These are phyloP conservation scores for Pestalotiopsis sp. DNA, from an alignment of 2,329 filamentous ascomycete genomes.

Conservation along the genomic window DNA sequence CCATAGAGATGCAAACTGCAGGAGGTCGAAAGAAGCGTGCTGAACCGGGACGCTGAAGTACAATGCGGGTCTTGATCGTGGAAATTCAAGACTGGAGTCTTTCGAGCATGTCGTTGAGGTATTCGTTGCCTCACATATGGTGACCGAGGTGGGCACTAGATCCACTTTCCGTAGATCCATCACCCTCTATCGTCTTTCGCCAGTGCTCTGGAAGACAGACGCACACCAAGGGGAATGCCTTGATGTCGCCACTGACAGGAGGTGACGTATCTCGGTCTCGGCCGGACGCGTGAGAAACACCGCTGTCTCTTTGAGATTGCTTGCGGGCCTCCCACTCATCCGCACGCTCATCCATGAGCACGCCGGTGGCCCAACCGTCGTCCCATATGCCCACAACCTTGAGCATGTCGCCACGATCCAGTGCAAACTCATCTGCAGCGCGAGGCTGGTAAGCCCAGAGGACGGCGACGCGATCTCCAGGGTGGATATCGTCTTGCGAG, in stretches of 20 bases:
- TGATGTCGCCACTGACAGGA: slow-evolving; percentile 78
- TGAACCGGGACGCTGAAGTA: neutral
- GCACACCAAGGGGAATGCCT: slow-evolving; percentile 95
- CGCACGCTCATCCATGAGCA: slow-evolving; percentile 78
- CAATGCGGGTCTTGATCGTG: slow-evolving; percentile 14
- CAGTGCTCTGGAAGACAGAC: slow-evolving; percentile 95
- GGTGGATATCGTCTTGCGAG: slow-evolving; percentile 92
- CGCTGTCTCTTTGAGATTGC: slow-evolving; percentile 85
- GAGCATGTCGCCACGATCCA: slow-evolving; percentile 96
- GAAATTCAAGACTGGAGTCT: neutral
- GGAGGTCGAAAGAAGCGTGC: neutral
- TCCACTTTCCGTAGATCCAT: slow-evolving; percentile 68
- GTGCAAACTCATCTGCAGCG: slow-evolving; percentile 86
- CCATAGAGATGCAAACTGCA: slow-evolving; percentile 38
- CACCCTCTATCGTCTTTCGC: slow-evolving; percentile 94
- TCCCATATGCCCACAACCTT: slow-evolving; percentile 99
- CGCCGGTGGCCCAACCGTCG: slow-evolving; percentile 96
- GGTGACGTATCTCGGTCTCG: slow-evolving; percentile 63
- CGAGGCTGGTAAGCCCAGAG: slow-evolving; percentile 97
- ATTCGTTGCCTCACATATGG: slow-evolving; percentile 25
- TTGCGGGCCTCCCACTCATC: slow-evolving; percentile 85
- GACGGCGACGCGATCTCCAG: slow-evolving; percentile 85
- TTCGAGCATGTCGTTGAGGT: neutral
- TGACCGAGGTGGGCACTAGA: slow-evolving; percentile 40
- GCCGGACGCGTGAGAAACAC: slow-evolving; percentile 80